These are phyloP conservation scores for Colletotrichum melonis DNA, from an alignment of 2,329 filamentous ascomycete species.

Conservation along the genomic window DNA sequence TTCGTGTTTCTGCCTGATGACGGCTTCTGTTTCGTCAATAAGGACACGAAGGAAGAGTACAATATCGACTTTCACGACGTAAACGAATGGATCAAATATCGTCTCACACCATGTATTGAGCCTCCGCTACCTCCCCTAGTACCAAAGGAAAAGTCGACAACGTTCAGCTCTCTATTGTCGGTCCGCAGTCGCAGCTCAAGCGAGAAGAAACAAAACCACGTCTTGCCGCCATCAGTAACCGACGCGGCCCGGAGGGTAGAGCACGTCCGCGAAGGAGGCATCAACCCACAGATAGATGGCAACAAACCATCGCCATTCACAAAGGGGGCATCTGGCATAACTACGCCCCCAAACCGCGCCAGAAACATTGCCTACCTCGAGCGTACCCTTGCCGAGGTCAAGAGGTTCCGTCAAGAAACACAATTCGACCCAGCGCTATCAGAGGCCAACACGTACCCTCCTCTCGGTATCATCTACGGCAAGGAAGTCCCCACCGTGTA, in stretches of 20 bases:
- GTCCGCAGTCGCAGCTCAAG: slow-evolving; percentile 56
- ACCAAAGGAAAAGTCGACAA: slow-evolving; percentile 48
- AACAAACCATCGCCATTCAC: slow-evolving; percentile 39
- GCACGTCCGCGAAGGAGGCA: slow-evolving; percentile 47
- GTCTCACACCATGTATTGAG: slow-evolving; percentile 81
- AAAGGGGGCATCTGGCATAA: slow-evolving; percentile 41
- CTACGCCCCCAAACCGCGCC: slow-evolving; percentile 61
- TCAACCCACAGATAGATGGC: slow-evolving; percentile 60
- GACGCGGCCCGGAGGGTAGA: slow-evolving; percentile 45
- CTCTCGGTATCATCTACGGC: slow-evolving; percentile 84
- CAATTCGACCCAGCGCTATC: slow-evolving; percentile 70
- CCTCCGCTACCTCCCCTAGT: slow-evolving; percentile 71
- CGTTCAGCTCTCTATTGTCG: slow-evolving; percentile 59
- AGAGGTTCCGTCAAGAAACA: slow-evolving; percentile 81
- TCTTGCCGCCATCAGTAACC: slow-evolving; percentile 33
- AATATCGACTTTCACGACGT: slow-evolving; percentile 86
- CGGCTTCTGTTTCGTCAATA: slow-evolving; percentile 89
- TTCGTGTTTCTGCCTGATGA: slow-evolving; percentile 88
- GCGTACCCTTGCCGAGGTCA: slow-evolving; percentile 78
- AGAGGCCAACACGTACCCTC: slow-evolving; percentile 80
- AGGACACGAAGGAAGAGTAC: slow-evolving; percentile 82
- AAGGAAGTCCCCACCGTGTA: slow-evolving; percentile 89
- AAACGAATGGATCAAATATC: slow-evolving; percentile 82
- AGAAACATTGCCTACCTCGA: slow-evolving; percentile 73
- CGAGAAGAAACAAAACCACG: slow-evolving; percentile 44